Conservation (phyloP, 192 early-diverging fungal species). For the Mortierella hygrophila region DNA sequence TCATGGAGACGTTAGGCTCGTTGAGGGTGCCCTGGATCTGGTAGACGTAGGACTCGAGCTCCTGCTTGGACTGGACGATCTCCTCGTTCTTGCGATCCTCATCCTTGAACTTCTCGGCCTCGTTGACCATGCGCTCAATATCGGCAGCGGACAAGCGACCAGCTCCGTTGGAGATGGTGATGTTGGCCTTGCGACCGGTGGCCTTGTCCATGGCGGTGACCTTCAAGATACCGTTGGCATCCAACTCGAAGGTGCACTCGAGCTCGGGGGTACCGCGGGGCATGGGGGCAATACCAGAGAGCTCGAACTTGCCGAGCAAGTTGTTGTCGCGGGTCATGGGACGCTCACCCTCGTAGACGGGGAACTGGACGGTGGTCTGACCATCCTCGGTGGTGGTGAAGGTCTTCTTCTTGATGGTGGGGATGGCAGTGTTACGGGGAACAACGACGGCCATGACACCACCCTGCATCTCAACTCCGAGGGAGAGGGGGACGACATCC, state of each 20-base stretch:
- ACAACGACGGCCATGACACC: slow-evolving; percentile 86
- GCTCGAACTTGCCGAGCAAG: slow-evolving; percentile 85
- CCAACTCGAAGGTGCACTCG: slow-evolving; percentile 85
- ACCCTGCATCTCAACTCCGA: slow-evolving; percentile 88
- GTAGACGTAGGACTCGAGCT: slow-evolving; percentile 83
- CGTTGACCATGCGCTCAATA: slow-evolving; percentile 93
- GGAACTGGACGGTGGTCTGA: slow-evolving; percentile 87
- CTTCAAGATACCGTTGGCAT: slow-evolving; percentile 90
- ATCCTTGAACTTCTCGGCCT: slow-evolving; percentile 91
- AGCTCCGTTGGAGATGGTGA: slow-evolving; percentile 96
- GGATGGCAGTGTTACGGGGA: slow-evolving; percentile 85
- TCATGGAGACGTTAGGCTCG: slow-evolving; percentile 80
- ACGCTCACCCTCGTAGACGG: slow-evolving; percentile 89
- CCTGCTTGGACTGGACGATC: slow-evolving; percentile 84
- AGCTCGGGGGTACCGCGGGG: slow-evolving; percentile 86
- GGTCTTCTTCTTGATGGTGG: slow-evolving; percentile 79
- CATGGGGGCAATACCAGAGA: slow-evolving; percentile 80
- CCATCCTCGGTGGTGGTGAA: slow-evolving; percentile 86
- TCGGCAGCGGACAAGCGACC: slow-evolving; percentile 91
- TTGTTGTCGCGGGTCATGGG: slow-evolving; percentile 92
- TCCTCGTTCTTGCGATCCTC: slow-evolving; percentile 81
- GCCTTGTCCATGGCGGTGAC: slow-evolving; percentile 93
- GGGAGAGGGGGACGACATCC: slow-evolving; percentile 85
- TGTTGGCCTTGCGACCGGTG: slow-evolving; percentile 90
- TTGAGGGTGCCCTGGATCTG: slow-evolving; percentile 74